phyloP scores from a whole-genome alignment of 2,329 filamentous ascomycete genomes.

The Uncinocarpus reesii region DNA sequence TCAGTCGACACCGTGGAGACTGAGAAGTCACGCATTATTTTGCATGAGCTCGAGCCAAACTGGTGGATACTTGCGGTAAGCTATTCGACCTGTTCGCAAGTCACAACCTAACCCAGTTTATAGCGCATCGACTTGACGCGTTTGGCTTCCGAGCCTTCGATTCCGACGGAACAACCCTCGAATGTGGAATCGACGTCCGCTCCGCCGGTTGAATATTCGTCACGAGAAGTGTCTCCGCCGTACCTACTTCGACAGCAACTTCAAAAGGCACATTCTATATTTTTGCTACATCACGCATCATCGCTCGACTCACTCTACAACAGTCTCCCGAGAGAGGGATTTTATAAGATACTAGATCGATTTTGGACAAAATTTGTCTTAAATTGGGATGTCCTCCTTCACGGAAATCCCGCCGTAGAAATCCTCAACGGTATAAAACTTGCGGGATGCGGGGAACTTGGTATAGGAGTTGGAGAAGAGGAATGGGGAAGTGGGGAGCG shows the following conservation, averaged over 20 bases:
- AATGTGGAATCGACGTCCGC: constrained; percentile 30
- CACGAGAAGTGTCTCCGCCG: constrained; percentile 77
- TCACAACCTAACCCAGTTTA: neutral
- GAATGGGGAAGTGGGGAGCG: constrained; percentile 87
- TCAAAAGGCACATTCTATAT: constrained; percentile 68
- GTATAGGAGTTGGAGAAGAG: constrained; percentile 89
- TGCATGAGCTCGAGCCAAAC: constrained; percentile 75
- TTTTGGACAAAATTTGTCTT: constrained; percentile 66
- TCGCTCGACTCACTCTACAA: constrained; percentile 62
- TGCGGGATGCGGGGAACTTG: constrained; percentile 79
- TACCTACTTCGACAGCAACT: constrained; percentile 70
- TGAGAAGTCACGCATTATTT: constrained; percentile 70
- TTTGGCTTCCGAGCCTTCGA: constrained; percentile 47
- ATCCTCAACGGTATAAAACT: constrained; percentile 78
- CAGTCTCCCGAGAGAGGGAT: constrained; percentile 54
- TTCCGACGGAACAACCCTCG: constrained; percentile 24
- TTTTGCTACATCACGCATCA: constrained; percentile 75
- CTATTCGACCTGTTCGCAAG: constrained; percentile 18
- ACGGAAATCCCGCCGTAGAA: constrained; percentile 73
- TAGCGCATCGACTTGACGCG: constrained; percentile 75
- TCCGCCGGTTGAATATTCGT: constrained; percentile 64
- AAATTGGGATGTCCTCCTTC: constrained; percentile 78
- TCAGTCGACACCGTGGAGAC: constrained; percentile 81
- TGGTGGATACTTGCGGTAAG: constrained; percentile 94
- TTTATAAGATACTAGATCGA: constrained; percentile 60